phyloP scores from a whole-genome alignment of 2,329 filamentous ascomycete species.

The Paecilomyces formosus region DNA sequence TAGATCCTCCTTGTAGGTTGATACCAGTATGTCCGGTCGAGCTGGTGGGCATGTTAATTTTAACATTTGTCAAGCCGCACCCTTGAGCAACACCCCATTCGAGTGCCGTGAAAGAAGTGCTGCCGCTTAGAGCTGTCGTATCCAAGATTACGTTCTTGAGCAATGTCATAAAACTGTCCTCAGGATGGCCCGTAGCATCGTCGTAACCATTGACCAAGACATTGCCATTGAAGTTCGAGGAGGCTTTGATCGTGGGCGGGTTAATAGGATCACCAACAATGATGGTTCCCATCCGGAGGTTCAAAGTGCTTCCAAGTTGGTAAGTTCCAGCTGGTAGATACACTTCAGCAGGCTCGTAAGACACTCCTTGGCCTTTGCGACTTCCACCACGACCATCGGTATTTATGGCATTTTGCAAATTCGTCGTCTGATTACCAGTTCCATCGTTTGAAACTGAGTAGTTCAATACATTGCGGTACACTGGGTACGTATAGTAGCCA shows the following conservation, averaged over 20 bases:
- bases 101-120: constrained; percentile 22
- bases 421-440: background rate
- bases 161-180: constrained; percentile 28
- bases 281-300: constrained; percentile 26
- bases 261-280: constrained; percentile 31
- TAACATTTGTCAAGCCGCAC: constrained; percentile 30
- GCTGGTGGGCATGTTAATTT: constrained; percentile 26
- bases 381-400: constrained; percentile 9
- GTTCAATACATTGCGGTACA: too few relatives aligned
- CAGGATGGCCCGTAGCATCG: constrained; percentile 14
- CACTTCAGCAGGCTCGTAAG: constrained; percentile 19
- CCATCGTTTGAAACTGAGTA: too few relatives aligned
- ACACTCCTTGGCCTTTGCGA: constrained; percentile 8
- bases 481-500: too few relatives aligned
- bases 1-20: too few relatives aligned
- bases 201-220: constrained; percentile 49
- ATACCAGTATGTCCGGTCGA: too few relatives aligned
- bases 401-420: constrained; percentile 11
- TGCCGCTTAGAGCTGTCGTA: constrained; percentile 20
- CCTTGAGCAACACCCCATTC: constrained; percentile 35
- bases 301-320: constrained; percentile 14
- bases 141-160: constrained; percentile 34
- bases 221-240: constrained; percentile 44
- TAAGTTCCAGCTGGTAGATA: constrained; percentile 25
- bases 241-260: constrained; percentile 46